Evolutionary conservation across 1,284 basidiomycete genomes (phyloP).

Genomic region (Melampsora larici-populina): DNA sequence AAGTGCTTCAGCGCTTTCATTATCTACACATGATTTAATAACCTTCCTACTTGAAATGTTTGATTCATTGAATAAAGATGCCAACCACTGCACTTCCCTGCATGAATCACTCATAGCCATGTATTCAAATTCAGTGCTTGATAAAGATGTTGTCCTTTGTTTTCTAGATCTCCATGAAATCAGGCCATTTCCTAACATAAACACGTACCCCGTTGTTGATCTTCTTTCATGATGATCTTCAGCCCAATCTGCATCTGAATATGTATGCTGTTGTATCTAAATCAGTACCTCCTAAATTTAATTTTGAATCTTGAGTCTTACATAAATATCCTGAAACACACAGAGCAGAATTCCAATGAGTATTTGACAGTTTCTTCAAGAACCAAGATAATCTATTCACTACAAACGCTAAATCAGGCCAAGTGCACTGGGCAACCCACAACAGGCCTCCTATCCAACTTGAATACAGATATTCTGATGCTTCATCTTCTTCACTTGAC

Average conservation of each 20-base stretch:
- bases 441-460: too few species aligned
- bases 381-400: constrained; percentile 8
- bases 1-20: constrained; percentile 2
- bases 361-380: neutral
- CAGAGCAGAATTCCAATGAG: constrained; percentile 9
- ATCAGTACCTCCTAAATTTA: neutral
- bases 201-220: neutral
- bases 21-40: too few species aligned
- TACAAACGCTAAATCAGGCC: too few species aligned
- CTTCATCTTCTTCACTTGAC: too few species aligned
- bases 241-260: constrained; percentile 25
- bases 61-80: too few species aligned
- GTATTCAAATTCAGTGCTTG: too few species aligned
- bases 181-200: neutral
- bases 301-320: neutral
- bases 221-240: neutral
- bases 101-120: too few species aligned
- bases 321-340: constrained; percentile 1
- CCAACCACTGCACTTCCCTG: too few species aligned
- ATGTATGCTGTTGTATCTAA: neutral
- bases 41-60: too few species aligned
- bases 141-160: neutral
- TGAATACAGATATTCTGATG: too few species aligned
- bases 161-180: neutral
- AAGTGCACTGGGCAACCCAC: too few species aligned